Percentiles rank a stretch among this genome's conserved stretches.
Conservation (phyloP, 495 filamentous ascomycete genomes). For the Lentithecium fluviatile region DNA sequence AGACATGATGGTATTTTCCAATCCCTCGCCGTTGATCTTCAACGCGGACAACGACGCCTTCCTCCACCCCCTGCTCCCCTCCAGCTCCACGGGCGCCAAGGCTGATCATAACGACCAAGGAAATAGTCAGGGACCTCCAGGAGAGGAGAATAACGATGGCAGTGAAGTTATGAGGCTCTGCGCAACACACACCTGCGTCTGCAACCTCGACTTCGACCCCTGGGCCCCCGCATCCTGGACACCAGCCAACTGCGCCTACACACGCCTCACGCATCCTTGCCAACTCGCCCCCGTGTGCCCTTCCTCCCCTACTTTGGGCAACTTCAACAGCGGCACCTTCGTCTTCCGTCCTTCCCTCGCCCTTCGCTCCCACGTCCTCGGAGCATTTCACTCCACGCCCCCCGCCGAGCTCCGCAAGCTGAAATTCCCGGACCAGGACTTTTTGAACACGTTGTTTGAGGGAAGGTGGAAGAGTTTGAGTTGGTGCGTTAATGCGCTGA, state of each 20-base stretch:
- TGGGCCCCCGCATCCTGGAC: constrained; percentile 54
- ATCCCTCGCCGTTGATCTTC: constrained; percentile 49
- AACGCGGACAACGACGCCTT: constrained; percentile 36
- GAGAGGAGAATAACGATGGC: too few species aligned
- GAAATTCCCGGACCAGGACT: constrained; percentile 57
- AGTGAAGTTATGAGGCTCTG: constrained; percentile 33
- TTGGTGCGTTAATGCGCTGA: constrained; percentile 57
- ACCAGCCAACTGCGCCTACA: constrained; percentile 53
- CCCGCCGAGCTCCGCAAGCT: constrained; percentile 39
- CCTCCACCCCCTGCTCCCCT: too few species aligned
- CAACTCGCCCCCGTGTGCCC: constrained; percentile 35
- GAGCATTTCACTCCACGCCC: constrained; percentile 43
- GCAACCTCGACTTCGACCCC: constrained; percentile 49
- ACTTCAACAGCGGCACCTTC: constrained; percentile 48
- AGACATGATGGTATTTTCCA: constrained; percentile 50
- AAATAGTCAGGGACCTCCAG: too few species aligned
- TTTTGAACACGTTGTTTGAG: constrained; percentile 50
- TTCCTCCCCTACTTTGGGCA: constrained; percentile 38
- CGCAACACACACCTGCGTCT: constrained; percentile 53
- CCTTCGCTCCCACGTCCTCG: constrained; percentile 44
- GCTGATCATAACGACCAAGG: too few species aligned
- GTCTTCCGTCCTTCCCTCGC: constrained; percentile 43
- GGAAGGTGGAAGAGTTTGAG: constrained; percentile 46
- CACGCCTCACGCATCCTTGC: constrained; percentile 41
- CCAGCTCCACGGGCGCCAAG: too few species aligned